Conservation (phyloP, 441 rosid species). For the Cnidoscolus chayamansa region DNA sequence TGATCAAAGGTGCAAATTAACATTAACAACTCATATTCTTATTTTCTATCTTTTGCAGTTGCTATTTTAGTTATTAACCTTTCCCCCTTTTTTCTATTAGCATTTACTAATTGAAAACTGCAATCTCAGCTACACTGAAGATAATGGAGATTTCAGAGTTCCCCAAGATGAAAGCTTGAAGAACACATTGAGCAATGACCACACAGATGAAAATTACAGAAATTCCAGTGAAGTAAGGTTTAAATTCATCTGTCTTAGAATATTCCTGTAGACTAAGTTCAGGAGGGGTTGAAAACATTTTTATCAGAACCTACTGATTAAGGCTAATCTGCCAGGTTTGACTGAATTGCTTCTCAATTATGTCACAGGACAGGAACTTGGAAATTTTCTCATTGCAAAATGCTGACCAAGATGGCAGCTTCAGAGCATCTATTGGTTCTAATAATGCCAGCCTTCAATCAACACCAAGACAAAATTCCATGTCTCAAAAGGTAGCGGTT, state of each 20-base stretch:
- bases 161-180: slow-evolving; percentile 49
- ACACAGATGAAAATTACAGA: slow-evolving; percentile 39
- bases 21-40: neutral
- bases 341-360: slow-evolving; percentile 18
- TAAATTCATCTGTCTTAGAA: slow-evolving; percentile 7
- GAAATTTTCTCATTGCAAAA: slow-evolving; percentile 27
- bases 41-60: slow-evolving; percentile 25
- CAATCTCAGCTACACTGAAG: slow-evolving; percentile 58
- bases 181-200: slow-evolving; percentile 36
- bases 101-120: neutral
- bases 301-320: neutral
- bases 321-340: slow-evolving; percentile 16
- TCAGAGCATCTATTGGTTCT: slow-evolving; percentile 12
- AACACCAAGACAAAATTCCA: slow-evolving; percentile 47
- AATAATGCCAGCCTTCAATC: slow-evolving; percentile 21
- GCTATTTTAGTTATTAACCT: neutral
- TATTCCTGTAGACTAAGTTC: neutral
- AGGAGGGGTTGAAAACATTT: neutral
- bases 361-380: slow-evolving; percentile 42
- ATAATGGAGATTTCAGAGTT: slow-evolving; percentile 40
- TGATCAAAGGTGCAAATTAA: slow-evolving; percentile 53
- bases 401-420: slow-evolving; percentile 28
- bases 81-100: neutral
- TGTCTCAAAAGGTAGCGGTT: slow-evolving; percentile 34
- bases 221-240: slow-evolving; percentile 53